Base-by-base conservation (phyloP, 2,329 filamentous ascomycete genomes). In the Colletotrichum siamense region DNA sequence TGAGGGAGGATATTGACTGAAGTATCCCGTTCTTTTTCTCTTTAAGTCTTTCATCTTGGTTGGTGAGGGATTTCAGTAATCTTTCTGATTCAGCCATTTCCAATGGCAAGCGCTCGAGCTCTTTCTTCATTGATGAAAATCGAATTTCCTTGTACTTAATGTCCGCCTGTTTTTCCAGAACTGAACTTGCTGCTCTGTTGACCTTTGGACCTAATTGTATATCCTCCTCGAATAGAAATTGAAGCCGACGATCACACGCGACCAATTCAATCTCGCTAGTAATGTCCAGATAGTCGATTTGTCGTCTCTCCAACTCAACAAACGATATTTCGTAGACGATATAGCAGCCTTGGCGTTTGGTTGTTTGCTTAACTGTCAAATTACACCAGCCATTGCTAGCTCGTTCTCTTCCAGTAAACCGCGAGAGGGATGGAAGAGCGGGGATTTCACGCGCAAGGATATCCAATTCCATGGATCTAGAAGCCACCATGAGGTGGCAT, bases 111-210 rank as follows among this genome's bases (percentile, higher is more conserved):
- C 39, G 39, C 18, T 49, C 39, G 3, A 49, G 18, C 18, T 49
- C 39, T 49, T 49, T 49, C 18, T 49, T 49, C 18, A n/a, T n/a
- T 0, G 39, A 49, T n/a, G 3, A 49, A 49, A 49, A 6, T 6
- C 9, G 39, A 0, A 0, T 49, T 10, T 22, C 18, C 39, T 49
- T 22, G 18, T 22, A n/a, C 0, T n/a, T n/a, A 6, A 49, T n/a
- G 18, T 12, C 8, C 9, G 39, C 18, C 6, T 49, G 39, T n/a
- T 49, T 49, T 12, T 49, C 39, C 8, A n/a, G 9, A 6, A n/a
- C 39, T 49, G 39, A 39, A 39, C 5, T 0, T 49, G 39, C 39
- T n/a, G 5, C 9, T 49, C 1, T 12, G 39, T 49, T 49, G 39
- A 10, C 18, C 5, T 49, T 22, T 3, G 3, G 18, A 2, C 39